Evolutionary conservation across 208 protist species (phyloP).

Genomic region (Crithidia thermophila): DNA sequence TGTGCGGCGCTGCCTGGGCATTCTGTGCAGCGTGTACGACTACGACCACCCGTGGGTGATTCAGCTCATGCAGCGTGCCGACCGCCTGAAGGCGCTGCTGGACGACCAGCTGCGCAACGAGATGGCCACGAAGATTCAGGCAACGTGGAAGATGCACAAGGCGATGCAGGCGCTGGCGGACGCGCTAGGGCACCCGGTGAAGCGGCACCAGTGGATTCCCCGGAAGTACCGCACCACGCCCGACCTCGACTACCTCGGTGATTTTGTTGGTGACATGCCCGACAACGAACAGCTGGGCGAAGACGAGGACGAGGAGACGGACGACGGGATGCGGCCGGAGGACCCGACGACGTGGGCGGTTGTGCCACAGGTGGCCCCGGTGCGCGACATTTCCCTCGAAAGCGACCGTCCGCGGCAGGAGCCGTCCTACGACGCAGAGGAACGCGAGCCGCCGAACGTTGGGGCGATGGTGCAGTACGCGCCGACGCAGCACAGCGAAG

Average conservation of each 20-base stretch:
- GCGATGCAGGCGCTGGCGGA: slow-evolving; percentile 69
- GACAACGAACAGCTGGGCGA: slow-evolving; percentile 9
- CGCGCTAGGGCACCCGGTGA: slow-evolving; percentile 61
- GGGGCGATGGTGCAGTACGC: slow-evolving; percentile 34
- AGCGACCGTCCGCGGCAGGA: background rate
- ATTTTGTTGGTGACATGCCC: slow-evolving; percentile 39
- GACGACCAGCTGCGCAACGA: slow-evolving; percentile 49
- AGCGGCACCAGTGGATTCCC: slow-evolving; percentile 67
- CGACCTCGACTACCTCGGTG: slow-evolving; percentile 57
- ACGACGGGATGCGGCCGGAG: background rate
- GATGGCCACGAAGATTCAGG: slow-evolving; percentile 84
- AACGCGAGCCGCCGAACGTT: background rate
- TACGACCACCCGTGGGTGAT: slow-evolving; percentile 88
- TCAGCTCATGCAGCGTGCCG: slow-evolving; percentile 60
- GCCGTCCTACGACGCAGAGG: slow-evolving; percentile 5
- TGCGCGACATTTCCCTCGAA: background rate
- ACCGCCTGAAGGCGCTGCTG: slow-evolving; percentile 47
- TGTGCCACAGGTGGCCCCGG: slow-evolving; percentile 17
- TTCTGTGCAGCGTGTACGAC: slow-evolving; percentile 84
- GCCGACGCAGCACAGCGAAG: slow-evolving; percentile 23
- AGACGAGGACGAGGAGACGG: background rate
- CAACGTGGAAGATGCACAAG: slow-evolving; percentile 79
- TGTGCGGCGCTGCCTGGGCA: slow-evolving; percentile 82
- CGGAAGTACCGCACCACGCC: slow-evolving; percentile 40
- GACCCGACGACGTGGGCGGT: slow-evolving; percentile 17